These are phyloP conservation scores for Dittrichia graveolens DNA, from an alignment of 129 eudicot species.

Conservation along the genomic window DNA sequence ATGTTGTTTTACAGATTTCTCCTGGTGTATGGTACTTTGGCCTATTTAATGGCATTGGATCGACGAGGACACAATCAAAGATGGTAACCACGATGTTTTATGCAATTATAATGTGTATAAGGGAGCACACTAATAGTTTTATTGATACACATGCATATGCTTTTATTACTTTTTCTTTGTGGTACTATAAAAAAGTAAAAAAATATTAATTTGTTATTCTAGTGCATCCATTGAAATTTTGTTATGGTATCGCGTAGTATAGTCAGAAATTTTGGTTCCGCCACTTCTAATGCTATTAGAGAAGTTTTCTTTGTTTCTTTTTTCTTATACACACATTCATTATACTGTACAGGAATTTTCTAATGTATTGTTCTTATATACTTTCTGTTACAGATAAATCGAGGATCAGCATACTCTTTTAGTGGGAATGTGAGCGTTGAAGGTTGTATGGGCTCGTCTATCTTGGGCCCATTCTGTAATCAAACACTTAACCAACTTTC, in stretches of 20 bases:
- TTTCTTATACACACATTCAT: too few species aligned
- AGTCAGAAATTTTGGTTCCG: too few species aligned
- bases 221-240: too few species aligned
- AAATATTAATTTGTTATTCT: too few species aligned
- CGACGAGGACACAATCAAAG: conserved; percentile 40
- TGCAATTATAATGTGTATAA: not conserved
- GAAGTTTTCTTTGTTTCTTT: too few species aligned
- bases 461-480: conserved; percentile 32
- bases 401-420: conserved; percentile 27
- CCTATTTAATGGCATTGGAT: conserved; percentile 48
- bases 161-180: too few species aligned
- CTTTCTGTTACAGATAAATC: conserved; percentile 31
- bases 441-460: conserved; percentile 33
- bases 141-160: not conserved
- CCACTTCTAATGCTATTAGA: too few species aligned
- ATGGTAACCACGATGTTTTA: conserved; percentile 33
- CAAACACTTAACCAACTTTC: conserved; percentile 41
- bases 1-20: conserved; percentile 36
- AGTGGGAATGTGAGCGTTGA: conserved; percentile 34
- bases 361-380: not conserved
- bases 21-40: conserved; percentile 44
- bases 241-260: too few species aligned
- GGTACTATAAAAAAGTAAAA: too few species aligned
- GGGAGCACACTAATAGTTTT: conserved; percentile 11
- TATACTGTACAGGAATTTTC: not conserved